Evolutionary conservation across 768 basidiomycete species (phyloP).

Genomic region (Termitomyces sp.): DNA sequence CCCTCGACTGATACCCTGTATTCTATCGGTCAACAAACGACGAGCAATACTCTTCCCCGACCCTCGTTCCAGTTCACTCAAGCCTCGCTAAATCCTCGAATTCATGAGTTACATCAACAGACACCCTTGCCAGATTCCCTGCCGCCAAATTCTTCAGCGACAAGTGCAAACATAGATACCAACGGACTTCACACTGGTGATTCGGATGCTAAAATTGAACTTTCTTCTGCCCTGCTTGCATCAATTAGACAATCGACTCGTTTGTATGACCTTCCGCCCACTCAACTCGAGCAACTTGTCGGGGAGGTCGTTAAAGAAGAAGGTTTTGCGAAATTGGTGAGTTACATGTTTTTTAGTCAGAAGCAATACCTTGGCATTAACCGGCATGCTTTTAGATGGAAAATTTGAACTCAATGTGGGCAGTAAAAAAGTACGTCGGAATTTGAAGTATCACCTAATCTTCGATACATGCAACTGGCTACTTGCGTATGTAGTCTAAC

Average conservation of each 20-base stretch:
- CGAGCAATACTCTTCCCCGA: not conserved
- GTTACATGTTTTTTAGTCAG: conserved; percentile 12
- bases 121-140: conserved; percentile 9
- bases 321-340: conserved; percentile 71
- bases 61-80: not conserved
- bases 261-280: conserved; percentile 48
- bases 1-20: conserved; percentile 1
- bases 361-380: not conserved
- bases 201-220: not conserved
- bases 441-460: not conserved
- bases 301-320: conserved; percentile 65
- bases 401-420: conserved; percentile 49
- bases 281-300: conserved; percentile 51
- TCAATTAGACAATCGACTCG: conserved; percentile 38
- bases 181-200: not conserved
- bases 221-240: conserved; percentile 21
- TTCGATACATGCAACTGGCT: not conserved
- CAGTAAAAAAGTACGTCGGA: conserved; percentile 32
- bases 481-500: not conserved
- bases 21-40: not conserved
- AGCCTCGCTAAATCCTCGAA: not conserved
- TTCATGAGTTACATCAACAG: not conserved
- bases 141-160: conserved; percentile 9
- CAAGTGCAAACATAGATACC: not conserved
- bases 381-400: conserved; percentile 34